A percentile compares a stretch with the other conserved stretches of the same genome.
These are phyloP conservation scores for Rhizopogon sp. DNA, from an alignment of 768 basidiomycete genomes.

Conservation along the genomic window DNA sequence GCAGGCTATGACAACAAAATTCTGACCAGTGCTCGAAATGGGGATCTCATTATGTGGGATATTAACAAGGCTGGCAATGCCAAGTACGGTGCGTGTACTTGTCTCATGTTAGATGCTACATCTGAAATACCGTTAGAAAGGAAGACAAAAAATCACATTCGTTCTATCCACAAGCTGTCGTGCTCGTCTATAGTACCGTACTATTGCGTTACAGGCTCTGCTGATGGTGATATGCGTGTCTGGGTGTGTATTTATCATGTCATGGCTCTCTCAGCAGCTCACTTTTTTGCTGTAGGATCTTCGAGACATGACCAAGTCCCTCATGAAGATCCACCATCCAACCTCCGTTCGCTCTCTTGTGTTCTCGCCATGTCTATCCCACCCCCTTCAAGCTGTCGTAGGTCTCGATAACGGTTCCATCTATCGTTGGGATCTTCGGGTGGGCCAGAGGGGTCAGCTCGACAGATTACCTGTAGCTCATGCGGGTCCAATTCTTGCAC, in stretches of 20 bases:
- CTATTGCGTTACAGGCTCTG: conserved; percentile 76
- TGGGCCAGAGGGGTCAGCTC: conserved; percentile 69
- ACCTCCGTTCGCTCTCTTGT: conserved; percentile 63
- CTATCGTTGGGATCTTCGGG: conserved; percentile 75
- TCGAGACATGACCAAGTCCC: conserved; percentile 62
- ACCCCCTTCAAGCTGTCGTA: conserved; percentile 64
- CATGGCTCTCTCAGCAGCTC: background rate
- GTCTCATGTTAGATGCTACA: background rate
- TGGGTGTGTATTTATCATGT: conserved; percentile 48
- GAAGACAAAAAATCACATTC: conserved; percentile 61
- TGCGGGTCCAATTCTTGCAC: conserved; percentile 59
- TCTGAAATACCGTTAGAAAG: conserved; percentile 44
- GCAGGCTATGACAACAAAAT: conserved; percentile 71
- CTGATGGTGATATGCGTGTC: conserved; percentile 74
- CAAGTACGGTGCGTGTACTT: conserved; percentile 57
- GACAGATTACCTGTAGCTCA: conserved; percentile 75
- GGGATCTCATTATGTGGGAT: conserved; percentile 84
- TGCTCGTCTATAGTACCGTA: conserved; percentile 64
- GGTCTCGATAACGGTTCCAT: conserved; percentile 70
- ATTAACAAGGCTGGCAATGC: conserved; percentile 57
- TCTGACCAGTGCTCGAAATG: conserved; percentile 74
- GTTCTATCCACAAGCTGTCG: conserved; percentile 66
- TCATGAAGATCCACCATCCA: conserved; percentile 68
- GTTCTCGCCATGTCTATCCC: conserved; percentile 61
- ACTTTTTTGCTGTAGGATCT: conserved; percentile 46